phyloP scores from a whole-genome alignment of 1,284 basidiomycete genomes.

The Moesziomyces sp. region DNA sequence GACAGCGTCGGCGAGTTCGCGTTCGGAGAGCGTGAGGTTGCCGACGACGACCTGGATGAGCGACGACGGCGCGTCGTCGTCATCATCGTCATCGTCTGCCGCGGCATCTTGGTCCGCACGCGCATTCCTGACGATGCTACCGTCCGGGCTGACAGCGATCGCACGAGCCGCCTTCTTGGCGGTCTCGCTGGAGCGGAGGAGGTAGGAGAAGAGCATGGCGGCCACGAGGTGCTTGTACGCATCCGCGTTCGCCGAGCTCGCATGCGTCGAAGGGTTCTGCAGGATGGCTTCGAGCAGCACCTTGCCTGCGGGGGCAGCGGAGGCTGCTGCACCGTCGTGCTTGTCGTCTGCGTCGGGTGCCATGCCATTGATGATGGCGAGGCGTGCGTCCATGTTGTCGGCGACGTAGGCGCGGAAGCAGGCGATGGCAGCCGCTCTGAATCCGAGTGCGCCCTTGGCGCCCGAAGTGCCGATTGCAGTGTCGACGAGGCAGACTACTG shows the following conservation, averaged over 20 bases:
- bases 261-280: constrained; percentile 66
- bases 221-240: constrained; percentile 69
- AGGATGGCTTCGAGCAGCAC: constrained; percentile 71
- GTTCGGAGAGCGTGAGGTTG: constrained; percentile 75
- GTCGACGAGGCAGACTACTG: constrained; percentile 44
- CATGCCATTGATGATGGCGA: constrained; percentile 72
- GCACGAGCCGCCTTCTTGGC: constrained; percentile 72
- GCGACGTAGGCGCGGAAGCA: constrained; percentile 64
- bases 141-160: constrained; percentile 68
- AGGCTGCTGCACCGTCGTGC: constrained; percentile 61
- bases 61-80: constrained; percentile 70
- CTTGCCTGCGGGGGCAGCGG: constrained; percentile 67
- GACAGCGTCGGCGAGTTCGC: constrained; percentile 70
- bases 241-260: constrained; percentile 62
- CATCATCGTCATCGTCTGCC: constrained; percentile 65
- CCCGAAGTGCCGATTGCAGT: constrained; percentile 50
- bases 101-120: constrained; percentile 23
- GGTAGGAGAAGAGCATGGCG: constrained; percentile 69
- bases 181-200: constrained; percentile 72
- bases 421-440: constrained; percentile 58
- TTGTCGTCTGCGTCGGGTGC: constrained; percentile 38
- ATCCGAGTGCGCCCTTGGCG: constrained; percentile 48
- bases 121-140: constrained; percentile 29
- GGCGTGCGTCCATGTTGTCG: constrained; percentile 68
- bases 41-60: constrained; percentile 73